Evolutionary conservation across 192 early-diverging fungal species (phyloP).

Genomic region (Dissophora ornata): DNA sequence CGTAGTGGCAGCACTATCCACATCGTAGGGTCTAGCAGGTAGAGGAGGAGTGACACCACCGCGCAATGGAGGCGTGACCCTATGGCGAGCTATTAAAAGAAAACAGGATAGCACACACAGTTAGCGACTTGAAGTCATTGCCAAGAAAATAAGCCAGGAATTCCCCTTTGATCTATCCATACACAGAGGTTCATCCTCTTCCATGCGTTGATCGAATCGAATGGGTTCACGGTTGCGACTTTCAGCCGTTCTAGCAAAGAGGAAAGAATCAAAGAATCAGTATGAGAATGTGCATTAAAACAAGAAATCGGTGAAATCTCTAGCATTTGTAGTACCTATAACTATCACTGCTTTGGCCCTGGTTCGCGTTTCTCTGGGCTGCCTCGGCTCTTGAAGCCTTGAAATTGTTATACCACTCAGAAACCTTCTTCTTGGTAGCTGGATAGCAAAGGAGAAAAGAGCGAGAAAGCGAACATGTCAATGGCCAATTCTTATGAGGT

Average conservation of each 20-base stretch:
- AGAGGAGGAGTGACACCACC: constrained; percentile 23
- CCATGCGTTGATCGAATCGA: constrained; percentile 15
- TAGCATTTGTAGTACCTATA: constrained; percentile 15
- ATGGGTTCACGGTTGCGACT: constrained; percentile 16
- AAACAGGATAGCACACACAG: neutral
- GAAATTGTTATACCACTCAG: constrained; percentile 66
- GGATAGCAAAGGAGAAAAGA: neutral
- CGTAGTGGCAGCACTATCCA: neutral
- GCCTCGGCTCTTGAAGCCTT: constrained; percentile 52
- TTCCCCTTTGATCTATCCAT: neutral
- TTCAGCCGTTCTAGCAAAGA: neutral
- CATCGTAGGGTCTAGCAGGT: constrained; percentile 34
- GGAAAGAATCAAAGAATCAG: neutral
- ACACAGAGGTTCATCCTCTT: constrained; percentile 46
- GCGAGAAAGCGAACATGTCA: too few relatives aligned
- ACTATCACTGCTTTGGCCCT: constrained; percentile 4
- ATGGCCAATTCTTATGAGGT: too few relatives aligned
- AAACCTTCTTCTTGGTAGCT: constrained; percentile 71
- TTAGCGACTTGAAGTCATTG: neutral
- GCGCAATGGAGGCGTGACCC: constrained; percentile 32
- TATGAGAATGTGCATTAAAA: too few relatives aligned
- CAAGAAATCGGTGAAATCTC: too few relatives aligned
- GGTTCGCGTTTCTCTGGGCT: constrained; percentile 28
- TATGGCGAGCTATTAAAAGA: constrained; percentile 32
- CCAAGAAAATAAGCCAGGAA: neutral